Percentiles rank a stretch among this genome's conserved stretches.
phyloP scores from a whole-genome alignment of 139 green algal species.

The Asterochloris erici region DNA sequence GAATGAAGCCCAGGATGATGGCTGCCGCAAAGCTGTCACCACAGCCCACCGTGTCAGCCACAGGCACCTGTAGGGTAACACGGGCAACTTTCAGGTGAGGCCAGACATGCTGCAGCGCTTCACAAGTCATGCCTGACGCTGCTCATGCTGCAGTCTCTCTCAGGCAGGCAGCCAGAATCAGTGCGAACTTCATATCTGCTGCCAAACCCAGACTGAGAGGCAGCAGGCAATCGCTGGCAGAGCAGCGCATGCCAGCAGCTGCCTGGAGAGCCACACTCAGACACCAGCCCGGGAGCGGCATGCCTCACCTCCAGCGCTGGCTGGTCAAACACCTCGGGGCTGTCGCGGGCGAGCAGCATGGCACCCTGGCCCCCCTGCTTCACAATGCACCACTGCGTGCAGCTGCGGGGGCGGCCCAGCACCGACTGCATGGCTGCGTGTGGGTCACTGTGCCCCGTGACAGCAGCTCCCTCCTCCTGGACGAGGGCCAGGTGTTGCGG shows the following conservation, averaged over 20 bases:
- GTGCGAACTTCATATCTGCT: too few species aligned
- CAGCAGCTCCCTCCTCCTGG: constrained; percentile 70
- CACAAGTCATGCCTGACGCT: too few species aligned
- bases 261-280: too few species aligned
- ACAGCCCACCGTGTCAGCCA: constrained; percentile 95
- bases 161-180: background rate
- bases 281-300: too few species aligned
- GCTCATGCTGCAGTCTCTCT: background rate
- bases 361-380: constrained; percentile 79
- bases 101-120: background rate
- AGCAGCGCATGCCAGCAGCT: too few species aligned
- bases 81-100: background rate
- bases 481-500: background rate
- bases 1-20: constrained; percentile 79
- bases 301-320: constrained; percentile 7
- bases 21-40: constrained; percentile 93
- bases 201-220: too few species aligned
- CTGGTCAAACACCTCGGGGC: constrained; percentile 1
- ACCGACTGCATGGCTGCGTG: constrained; percentile 53
- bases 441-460: constrained; percentile 68
- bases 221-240: too few species aligned
- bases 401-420: constrained; percentile 40
- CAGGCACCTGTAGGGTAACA: constrained; percentile 61
- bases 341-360: constrained; percentile 39
- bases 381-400: constrained; percentile 76